Evolutionary conservation across 345 rosid species (phyloP).

Genomic region (Pistacia atlantica): DNA sequence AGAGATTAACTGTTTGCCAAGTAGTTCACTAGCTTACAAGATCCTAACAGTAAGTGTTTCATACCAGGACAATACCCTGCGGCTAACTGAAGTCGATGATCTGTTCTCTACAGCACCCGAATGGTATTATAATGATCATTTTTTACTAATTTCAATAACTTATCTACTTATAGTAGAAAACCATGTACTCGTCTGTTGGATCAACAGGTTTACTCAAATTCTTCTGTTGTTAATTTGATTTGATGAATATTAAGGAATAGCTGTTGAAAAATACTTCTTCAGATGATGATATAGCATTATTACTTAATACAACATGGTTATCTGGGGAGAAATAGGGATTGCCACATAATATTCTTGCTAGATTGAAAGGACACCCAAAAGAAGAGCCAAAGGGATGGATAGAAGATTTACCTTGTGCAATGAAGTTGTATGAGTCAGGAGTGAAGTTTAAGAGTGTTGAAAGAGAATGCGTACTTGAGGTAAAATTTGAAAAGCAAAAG

Average conservation of each 20-base stretch:
- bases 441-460: too few relatives aligned
- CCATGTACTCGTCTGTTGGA: not conserved
- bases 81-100: conserved; percentile 80
- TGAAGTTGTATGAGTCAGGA: too few relatives aligned
- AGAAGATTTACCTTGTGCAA: too few relatives aligned
- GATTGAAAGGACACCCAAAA: too few relatives aligned
- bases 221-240: not conserved
- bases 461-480: too few relatives aligned
- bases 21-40: conserved; percentile 18
- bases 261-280: not conserved
- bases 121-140: conserved; percentile 40
- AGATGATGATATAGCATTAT: not conserved
- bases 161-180: not conserved
- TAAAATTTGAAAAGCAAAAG: too few relatives aligned
- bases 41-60: conserved; percentile 19
- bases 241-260: not conserved
- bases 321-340: not conserved
- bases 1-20: conserved; percentile 6
- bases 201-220: not conserved
- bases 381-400: too few relatives aligned
- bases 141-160: not conserved
- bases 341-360: too few relatives aligned
- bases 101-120: conserved; percentile 96
- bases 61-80: conserved; percentile 78
- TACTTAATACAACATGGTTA: not conserved